phyloP scores from a whole-genome alignment of 495 filamentous ascomycete genomes.

The Penicillium macrosclerotiorum region DNA sequence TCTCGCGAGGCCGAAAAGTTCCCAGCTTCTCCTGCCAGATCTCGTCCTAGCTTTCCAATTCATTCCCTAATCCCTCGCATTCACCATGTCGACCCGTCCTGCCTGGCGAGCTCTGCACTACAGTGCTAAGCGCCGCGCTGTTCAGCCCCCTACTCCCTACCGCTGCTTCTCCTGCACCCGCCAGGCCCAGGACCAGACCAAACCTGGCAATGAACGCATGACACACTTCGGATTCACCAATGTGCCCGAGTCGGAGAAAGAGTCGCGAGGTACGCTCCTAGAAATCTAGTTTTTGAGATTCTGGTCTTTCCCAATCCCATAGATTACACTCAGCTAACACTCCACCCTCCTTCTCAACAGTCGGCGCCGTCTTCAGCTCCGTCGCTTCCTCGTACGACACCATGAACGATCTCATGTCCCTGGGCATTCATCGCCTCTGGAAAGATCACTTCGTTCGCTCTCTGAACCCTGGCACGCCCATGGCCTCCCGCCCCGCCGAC shows the following conservation, averaged over 20 bases:
- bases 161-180: constrained; percentile 56
- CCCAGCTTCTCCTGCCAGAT: constrained; percentile 6
- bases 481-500: constrained; percentile 43
- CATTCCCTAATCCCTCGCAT: background rate
- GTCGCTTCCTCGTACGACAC: constrained; percentile 88
- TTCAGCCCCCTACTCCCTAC: constrained; percentile 34
- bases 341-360: constrained; percentile 41
- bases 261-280: constrained; percentile 65
- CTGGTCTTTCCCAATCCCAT: no score
- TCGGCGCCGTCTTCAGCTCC: constrained; percentile 89
- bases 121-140: constrained; percentile 27
- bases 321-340: no score
- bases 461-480: constrained; percentile 77
- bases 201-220: constrained; percentile 54
- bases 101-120: constrained; percentile 38
- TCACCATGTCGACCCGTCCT: constrained; percentile 30
- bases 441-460: constrained; percentile 96
- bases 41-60: background rate
- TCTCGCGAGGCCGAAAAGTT: constrained; percentile 22
- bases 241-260: constrained; percentile 79
- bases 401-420: constrained; percentile 99
- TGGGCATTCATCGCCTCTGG: constrained; percentile 95
- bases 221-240: constrained; percentile 96
- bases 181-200: constrained; percentile 41
- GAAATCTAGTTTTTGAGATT: no score